These are phyloP conservation scores for Vanderwaltozyma polyspora DNA, from an alignment of 805 yeast species.

Conservation along the genomic window DNA sequence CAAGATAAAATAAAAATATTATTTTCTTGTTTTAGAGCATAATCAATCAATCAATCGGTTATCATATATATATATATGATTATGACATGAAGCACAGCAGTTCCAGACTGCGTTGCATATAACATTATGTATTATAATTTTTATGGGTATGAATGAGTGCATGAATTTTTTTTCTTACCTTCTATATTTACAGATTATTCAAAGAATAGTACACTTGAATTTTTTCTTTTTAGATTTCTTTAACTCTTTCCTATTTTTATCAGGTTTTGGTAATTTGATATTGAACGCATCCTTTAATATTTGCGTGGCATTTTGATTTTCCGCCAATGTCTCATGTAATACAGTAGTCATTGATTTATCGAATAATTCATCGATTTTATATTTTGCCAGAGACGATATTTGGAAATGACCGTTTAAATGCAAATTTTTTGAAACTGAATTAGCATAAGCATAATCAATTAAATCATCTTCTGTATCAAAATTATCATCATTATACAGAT, in stretches of 20 bases:
- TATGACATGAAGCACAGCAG: too few relatives aligned
- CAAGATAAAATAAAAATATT: too few relatives aligned
- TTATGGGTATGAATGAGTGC: too few relatives aligned
- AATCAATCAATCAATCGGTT: too few relatives aligned
- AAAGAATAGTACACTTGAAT: background rate
- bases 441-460: background rate
- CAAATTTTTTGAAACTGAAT: background rate
- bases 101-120: too few relatives aligned
- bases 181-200: too few relatives aligned
- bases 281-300: background rate
- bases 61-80: too few relatives aligned
- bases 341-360: background rate
- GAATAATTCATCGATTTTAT: slow-evolving; percentile 1
- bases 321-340: slow-evolving; percentile 1
- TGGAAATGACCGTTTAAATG: slow-evolving; percentile 1
- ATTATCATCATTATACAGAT: slow-evolving; percentile 27
- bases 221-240: background rate
- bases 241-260: background rate
- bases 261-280: background rate
- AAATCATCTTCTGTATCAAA: slow-evolving; percentile 1
- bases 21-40: too few relatives aligned
- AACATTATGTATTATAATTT: too few relatives aligned
- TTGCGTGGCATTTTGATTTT: background rate
- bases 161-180: too few relatives aligned
- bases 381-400: slow-evolving; percentile 1